Base-by-base conservation (phyloP, 371 early-diverging fungal species). In the Dinochytrium kinnereticum region DNA sequence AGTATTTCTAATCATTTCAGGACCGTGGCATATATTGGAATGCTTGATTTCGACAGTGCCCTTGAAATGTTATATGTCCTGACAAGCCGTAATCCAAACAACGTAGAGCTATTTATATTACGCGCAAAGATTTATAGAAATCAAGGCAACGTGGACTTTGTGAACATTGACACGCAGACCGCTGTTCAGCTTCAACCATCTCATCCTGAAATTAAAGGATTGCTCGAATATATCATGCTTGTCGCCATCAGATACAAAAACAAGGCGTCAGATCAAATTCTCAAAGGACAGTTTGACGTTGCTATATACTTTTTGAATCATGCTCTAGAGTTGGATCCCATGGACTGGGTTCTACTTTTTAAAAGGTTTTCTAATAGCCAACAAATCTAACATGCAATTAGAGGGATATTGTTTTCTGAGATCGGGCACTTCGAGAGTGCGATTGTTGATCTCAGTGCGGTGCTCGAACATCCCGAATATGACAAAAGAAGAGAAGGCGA, bases 261-360 rank as follows among this genome's bases (percentile, higher is more conserved):
- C 71, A 76, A 77, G 50, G 82, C 82, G 13, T 72, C 76, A 1
- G 65, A 79, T 17, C 76, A 80, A 61, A 82, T 82, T 37, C 40
- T 78, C 40, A 64, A 79, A n/a, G 75, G 75, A n/a, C 51, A 79
- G 7, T 76, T 70, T n/a, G 72, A 59, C 28, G 36, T 59, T 1
- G 85, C 81, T 19, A 67, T 82, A 5, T 81, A 74, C 66, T 81
- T 74, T 72, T 71, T 81, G 34, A 81, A 75, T 49, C 80, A 79
- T 51, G 85, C 82, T 21, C 53, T 85, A 31, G 85, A 85, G 50
- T 67, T 85, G 50, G 82, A 85, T 70, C 73, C 71, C 2, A 49
- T 59, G 30, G 85, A 85, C 70, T 79, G 80, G 82, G 69, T 74
- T 26, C 55, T 75, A 1, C 34, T 69, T 26, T 68, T 82, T 15